These are phyloP conservation scores for Ophiocordyceps unilateralis DNA, from an alignment of 2,329 filamentous ascomycete genomes.

Conservation along the genomic window DNA sequence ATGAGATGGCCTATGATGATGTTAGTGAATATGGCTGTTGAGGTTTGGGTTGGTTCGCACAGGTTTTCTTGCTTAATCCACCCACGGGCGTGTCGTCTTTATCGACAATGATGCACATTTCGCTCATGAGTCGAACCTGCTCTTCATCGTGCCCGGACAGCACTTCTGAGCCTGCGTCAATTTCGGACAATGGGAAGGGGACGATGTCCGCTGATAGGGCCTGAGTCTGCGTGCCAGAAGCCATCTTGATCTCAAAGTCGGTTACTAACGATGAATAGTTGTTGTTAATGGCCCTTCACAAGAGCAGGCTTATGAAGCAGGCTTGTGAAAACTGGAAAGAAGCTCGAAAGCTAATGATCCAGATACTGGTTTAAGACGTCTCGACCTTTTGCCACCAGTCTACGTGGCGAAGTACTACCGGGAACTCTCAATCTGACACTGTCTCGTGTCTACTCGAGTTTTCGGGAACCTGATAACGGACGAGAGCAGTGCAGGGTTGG, in stretches of 20 bases:
- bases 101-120: constrained; percentile 94
- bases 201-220: constrained; percentile 75
- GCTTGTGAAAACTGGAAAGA: too few relatives aligned
- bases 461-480: too few relatives aligned
- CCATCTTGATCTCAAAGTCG: neutral
- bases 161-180: constrained; percentile 52
- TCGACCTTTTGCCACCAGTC: too few relatives aligned
- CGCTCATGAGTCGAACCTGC: constrained; percentile 96
- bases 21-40: neutral
- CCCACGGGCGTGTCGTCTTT: constrained; percentile 86
- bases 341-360: too few relatives aligned
- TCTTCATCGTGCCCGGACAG: constrained; percentile 89
- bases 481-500: too few relatives aligned
- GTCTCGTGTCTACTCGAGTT: too few relatives aligned
- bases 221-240: constrained; percentile 22
- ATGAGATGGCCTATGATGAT: constrained; percentile 69
- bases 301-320: too few relatives aligned
- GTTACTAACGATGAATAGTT: too few relatives aligned
- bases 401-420: too few relatives aligned
- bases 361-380: too few relatives aligned
- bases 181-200: constrained; percentile 73
- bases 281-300: too few relatives aligned
- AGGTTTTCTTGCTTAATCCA: constrained; percentile 94
- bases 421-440: too few relatives aligned
- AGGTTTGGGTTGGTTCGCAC: constrained; percentile 30